Evolutionary conservation across 2,329 filamentous ascomycete genomes (phyloP).

Genomic region (Aspergillus puulaauensis): DNA sequence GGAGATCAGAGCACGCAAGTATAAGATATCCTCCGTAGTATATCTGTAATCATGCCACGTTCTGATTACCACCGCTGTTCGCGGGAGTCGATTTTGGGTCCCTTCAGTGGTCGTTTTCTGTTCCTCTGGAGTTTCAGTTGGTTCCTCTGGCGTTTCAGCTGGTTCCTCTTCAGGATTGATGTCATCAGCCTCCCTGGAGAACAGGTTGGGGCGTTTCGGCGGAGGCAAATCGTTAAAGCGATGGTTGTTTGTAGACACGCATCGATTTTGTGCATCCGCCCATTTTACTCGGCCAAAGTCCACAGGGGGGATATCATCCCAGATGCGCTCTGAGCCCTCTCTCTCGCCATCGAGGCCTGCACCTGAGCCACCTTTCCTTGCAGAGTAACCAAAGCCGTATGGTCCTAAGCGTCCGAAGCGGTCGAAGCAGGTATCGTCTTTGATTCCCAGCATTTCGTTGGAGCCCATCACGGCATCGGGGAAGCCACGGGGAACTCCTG

Average conservation of each 20-base stretch:
- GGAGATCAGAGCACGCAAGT: conserved; percentile 76
- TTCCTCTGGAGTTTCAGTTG: conserved; percentile 11
- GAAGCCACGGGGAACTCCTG: conserved; percentile 78
- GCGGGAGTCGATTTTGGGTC: conserved; percentile 38
- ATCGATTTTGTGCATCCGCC: conserved; percentile 74
- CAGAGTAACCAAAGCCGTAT: conserved; percentile 85
- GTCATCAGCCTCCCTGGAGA: conserved; percentile 33
- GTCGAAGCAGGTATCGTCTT: conserved; percentile 89
- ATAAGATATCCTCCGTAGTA: conserved; percentile 73
- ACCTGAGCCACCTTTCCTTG: conserved; percentile 74
- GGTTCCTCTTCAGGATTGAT: conserved; percentile 14
- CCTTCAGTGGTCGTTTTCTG: conserved; percentile 21
- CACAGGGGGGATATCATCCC: conserved; percentile 68
- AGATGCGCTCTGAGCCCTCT: conserved; percentile 77
- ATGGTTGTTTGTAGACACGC: conserved; percentile 66
- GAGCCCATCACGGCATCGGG: conserved; percentile 85
- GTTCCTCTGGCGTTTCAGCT: conserved; percentile 11
- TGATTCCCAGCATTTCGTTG: conserved; percentile 74
- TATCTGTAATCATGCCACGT: conserved; percentile 80
- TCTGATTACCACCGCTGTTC: conserved; percentile 75
- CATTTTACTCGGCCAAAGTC: conserved; percentile 77
- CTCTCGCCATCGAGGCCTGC: conserved; percentile 82
- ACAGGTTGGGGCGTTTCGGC: conserved; percentile 24
- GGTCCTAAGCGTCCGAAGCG: conserved; percentile 83
- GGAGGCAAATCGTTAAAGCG: conserved; percentile 59